phyloP scores from a whole-genome alignment of 2,329 filamentous ascomycete species.

The Ophiostoma ulmi region DNA sequence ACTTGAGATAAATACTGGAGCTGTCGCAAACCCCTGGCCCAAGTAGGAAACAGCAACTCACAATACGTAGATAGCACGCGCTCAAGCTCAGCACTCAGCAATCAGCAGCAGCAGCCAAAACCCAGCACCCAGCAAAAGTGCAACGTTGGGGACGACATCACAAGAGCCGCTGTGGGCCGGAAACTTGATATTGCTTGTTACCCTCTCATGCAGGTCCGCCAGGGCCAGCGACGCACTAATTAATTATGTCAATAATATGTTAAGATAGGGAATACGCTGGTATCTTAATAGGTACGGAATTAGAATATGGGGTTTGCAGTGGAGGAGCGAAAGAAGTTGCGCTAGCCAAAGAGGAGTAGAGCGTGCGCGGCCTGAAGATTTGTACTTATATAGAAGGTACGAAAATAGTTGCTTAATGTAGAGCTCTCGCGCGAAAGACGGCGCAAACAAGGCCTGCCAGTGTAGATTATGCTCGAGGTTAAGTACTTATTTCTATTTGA shows the following conservation, averaged over 20 bases:
- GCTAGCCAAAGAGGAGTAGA: not conserved
- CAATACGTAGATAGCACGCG: not conserved
- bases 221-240: not conserved
- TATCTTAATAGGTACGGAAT: not conserved
- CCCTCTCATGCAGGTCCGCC: constrained; percentile 2
- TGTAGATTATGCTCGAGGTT: not conserved
- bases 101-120: not conserved
- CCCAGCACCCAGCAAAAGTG: not conserved
- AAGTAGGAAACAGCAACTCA: not conserved
- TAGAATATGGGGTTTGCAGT: constrained; percentile 10
- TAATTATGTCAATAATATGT: not conserved
- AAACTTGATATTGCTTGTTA: constrained; percentile 11
- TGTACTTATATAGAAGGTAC: not conserved
- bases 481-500: not conserved
- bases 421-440: not conserved
- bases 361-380: constrained; percentile 5
- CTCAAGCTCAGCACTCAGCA: too few relatives aligned
- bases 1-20: not conserved
- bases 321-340: not conserved
- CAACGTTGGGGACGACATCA: not conserved
- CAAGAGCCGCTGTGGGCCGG: not conserved
- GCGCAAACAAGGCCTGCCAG: not conserved
- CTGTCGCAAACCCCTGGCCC: not conserved
- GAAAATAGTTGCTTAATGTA: not conserved
- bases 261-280: not conserved